Base-by-base conservation (phyloP, 1,284 basidiomycete species). In the Cystobasidium pallidum region DNA sequence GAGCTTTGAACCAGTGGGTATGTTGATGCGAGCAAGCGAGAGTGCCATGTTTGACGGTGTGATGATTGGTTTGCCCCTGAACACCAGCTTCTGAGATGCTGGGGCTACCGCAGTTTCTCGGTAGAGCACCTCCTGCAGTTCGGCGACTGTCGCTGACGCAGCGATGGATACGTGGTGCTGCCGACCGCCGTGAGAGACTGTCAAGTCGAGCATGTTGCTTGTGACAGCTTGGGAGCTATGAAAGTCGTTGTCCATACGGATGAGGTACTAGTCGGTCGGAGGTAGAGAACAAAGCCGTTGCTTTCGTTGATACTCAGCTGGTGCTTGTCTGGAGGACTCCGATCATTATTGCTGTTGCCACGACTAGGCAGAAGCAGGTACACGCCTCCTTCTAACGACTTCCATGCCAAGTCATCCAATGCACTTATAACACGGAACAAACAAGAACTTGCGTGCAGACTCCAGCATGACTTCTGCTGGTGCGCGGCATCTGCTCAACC, bases 401-500 rank as follows among this genome's bases (percentile, higher is more conserved):
- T 55, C 54, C 34, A 55, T n/a, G n/a, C n/a, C 54, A 34, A 32
- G 54, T 34, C 30, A 55, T n/a, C n/a, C 30, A 55, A 55, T 57
- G 54, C 30, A 32, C 15, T 36, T n/a, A 57, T 57, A 57, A 28
- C 28, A 36, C 7, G 4, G 15, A 34, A 28, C n/a, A 7, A 11
- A 19, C 30, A 19, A 34, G 28, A 17, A n/a, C n/a, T 13, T 30
- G 21, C n/a, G 6, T 6, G 54, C 30, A 28, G 30, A n/a, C 13
- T 57, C 54, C 32, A 51, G 15, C 30, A 71, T 71, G 68, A 59
- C 68, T 28, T 45, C 59, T 17, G 45, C 49, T 10, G 68, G 47
- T 6, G 68, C 68, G 26, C 47, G 68, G n/a, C 77, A 86, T 45
- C 83, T 86, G 52, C 84, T 92, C 65, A 91, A 94, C 78, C 91